Percentiles rank a stretch among this genome's conserved stretches.
These are phyloP conservation scores for Noccaea caerulescens DNA, from an alignment of 345 rosid species.

Conservation along the genomic window DNA sequence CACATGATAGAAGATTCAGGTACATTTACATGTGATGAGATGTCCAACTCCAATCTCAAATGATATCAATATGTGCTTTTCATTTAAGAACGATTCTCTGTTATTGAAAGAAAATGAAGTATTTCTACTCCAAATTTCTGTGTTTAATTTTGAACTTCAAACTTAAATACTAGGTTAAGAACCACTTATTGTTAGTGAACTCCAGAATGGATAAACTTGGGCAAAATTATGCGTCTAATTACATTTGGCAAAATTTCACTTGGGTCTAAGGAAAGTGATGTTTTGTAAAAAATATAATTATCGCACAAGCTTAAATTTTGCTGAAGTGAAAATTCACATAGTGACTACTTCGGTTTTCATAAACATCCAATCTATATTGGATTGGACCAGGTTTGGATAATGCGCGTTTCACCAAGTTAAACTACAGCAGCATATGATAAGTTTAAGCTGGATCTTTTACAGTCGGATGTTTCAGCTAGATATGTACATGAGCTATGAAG, in stretches of 20 bases:
- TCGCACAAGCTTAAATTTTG: neutral
- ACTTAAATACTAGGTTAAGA: neutral
- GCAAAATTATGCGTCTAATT: neutral
- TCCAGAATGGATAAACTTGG: neutral
- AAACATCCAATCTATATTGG: slow-evolving; percentile 10
- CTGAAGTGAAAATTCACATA: neutral
- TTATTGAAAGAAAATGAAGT: slow-evolving; percentile 19
- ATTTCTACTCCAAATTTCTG: neutral
- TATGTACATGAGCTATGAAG: neutral
- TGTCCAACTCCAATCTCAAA: slow-evolving; percentile 25
- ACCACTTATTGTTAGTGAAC: neutral
- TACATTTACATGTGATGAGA: slow-evolving; percentile 28
- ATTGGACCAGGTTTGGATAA: slow-evolving; percentile 5
- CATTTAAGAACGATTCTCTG: slow-evolving; percentile 13
- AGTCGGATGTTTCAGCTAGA: slow-evolving; percentile 2
- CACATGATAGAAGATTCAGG: slow-evolving; percentile 28
- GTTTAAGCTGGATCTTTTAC: slow-evolving; percentile 6
- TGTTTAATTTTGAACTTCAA: neutral
- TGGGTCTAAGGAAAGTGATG: neutral
- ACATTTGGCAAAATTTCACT: neutral
- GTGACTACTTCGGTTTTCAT: slow-evolving; percentile 11
- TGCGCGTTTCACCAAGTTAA: slow-evolving; percentile 13
- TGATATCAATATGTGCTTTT: slow-evolving; percentile 12
- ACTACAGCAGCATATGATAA: slow-evolving; percentile 8
- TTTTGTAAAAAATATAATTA: neutral